Evolutionary conservation across 2,329 filamentous ascomycete species (phyloP).

Genomic region (Curvularia eragrostidis): DNA sequence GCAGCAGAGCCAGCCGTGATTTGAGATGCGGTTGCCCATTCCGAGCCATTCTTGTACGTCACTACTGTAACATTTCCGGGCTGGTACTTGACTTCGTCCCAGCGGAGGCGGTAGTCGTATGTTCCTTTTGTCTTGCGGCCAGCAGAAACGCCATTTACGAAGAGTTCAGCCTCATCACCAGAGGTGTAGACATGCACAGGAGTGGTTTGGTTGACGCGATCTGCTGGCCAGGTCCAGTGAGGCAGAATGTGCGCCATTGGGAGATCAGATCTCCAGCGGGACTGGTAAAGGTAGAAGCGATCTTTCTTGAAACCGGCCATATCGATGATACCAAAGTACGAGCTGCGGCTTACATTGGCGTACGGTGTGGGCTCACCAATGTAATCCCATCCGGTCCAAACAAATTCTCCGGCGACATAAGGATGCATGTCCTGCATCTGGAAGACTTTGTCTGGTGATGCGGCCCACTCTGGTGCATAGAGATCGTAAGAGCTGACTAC

Average conservation of each 20-base stretch:
- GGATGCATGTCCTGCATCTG: slow-evolving; percentile 55
- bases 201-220: slow-evolving; percentile 56
- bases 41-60: slow-evolving; percentile 56
- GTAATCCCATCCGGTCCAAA: slow-evolving; percentile 62
- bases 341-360: slow-evolving; percentile 56
- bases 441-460: slow-evolving; percentile 63
- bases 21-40: slow-evolving; percentile 56
- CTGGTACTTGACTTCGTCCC: slow-evolving; percentile 59
- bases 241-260: slow-evolving; percentile 61
- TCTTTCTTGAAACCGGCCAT: slow-evolving; percentile 65
- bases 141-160: slow-evolving; percentile 58
- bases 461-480: slow-evolving; percentile 57
- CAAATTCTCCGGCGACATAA: slow-evolving; percentile 62
- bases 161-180: slow-evolving; percentile 62
- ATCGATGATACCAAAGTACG: slow-evolving; percentile 65
- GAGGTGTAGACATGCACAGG: slow-evolving; percentile 63
- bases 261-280: slow-evolving; percentile 60
- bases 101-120: slow-evolving; percentile 59
- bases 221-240: slow-evolving; percentile 62
- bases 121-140: slow-evolving; percentile 50
- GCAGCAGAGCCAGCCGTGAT: slow-evolving; percentile 53
- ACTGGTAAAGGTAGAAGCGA: slow-evolving; percentile 62
- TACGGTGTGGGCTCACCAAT: slow-evolving; percentile 61
- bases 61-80: slow-evolving; percentile 58
- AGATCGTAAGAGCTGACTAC: slow-evolving; percentile 62